These are phyloP conservation scores for Populus ilicifolia DNA, from an alignment of 345 rosid genomes.

Conservation along the genomic window DNA sequence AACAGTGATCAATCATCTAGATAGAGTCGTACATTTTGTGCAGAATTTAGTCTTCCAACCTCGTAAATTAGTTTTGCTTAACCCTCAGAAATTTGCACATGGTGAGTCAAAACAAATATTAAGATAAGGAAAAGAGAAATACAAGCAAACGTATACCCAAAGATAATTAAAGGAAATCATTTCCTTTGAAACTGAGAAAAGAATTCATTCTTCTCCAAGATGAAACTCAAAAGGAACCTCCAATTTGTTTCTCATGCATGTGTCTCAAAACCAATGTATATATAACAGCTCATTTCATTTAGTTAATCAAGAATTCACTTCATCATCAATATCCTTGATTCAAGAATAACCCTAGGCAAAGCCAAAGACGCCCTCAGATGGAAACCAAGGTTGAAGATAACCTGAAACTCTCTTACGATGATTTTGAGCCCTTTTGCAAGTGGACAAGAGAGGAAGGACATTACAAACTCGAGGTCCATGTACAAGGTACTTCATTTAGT, in stretches of 20 bases:
- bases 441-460: slow-evolving; percentile 31
- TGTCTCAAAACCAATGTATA: not conserved
- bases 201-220: not conserved
- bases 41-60: not conserved
- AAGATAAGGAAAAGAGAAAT: not conserved
- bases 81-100: not conserved
- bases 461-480: slow-evolving; percentile 39
- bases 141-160: not conserved
- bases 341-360: not conserved
- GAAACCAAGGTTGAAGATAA: not conserved
- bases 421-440: slow-evolving; percentile 49
- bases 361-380: not conserved
- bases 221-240: slow-evolving; percentile 5
- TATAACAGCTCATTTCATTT: not conserved
- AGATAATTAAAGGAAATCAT: not conserved
- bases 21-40: not conserved
- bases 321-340: not conserved
- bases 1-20: not conserved
- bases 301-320: not conserved
- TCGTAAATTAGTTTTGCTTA: not conserved
- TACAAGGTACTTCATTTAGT: slow-evolving; percentile 31
- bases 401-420: slow-evolving; percentile 18
- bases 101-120: not conserved
- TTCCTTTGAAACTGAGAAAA: not conserved
- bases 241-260: not conserved